Base-by-base conservation (phyloP, 2,329 filamentous ascomycete species). In the Aspergillus caelatus region DNA sequence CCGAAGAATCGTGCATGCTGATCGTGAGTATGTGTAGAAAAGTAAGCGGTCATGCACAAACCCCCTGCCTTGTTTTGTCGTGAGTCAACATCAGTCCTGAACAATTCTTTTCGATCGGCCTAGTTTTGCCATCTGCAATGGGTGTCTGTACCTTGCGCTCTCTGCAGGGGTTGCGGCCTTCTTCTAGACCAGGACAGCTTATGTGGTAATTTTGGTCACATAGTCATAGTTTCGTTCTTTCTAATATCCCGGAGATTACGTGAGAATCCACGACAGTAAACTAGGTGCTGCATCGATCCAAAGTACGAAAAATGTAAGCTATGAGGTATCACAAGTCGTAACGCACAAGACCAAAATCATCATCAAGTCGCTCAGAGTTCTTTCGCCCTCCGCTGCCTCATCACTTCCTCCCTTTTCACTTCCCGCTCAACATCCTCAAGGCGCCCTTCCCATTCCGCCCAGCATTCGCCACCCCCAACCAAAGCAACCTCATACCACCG, bases 401-500 rank as follows among this genome's bases (percentile, higher is more conserved):
- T 78, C 66, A 81, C 82, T 73, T 93, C 91, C 57, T 82, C 82
- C 71, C 90, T 85, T 73, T 87, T 83, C 2, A 94, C 82, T 10
- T 82, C 81, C 60, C 86, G 84, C 78, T 95, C 92, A 9, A 88
- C 85, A 64, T 83, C 81, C 75, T 86, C 85, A 14, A 94, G 77
- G 57, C 90, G 83, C 39, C 86, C 84, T 77, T 96, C 91, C 73
- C 90, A 88, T 58, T 90, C 87, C 26, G 89, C 90, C 80, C 93
- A 89, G 62, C 86, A 85, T 68, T 88, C 86, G 0, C 89, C 89
- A 68, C 87, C 87, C 12, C 85, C 84, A 55, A 96, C 80, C 50
- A 95, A 83, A 4, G 88, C 87, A 28, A 86, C 81, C 74, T 93
- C 89, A 77, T 94, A 93, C 90, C 92, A 96, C 41, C 82, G 78